Evolutionary conservation across 371 early-diverging fungal genomes (phyloP), one percentile per base, ranked within the genome.

Genomic region (Rhizopus stolonifer): DNA sequence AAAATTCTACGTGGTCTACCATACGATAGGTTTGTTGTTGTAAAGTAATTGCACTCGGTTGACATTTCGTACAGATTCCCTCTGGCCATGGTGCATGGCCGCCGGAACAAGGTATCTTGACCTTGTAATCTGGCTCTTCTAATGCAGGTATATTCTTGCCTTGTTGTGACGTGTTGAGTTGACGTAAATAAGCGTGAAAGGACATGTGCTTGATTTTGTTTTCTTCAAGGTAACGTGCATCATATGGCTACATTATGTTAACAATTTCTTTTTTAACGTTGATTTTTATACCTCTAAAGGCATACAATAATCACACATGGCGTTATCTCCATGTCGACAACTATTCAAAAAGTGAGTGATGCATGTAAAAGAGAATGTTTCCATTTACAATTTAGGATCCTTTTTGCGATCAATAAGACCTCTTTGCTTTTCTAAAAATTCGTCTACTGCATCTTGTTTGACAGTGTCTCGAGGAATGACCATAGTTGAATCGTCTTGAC

Each of bases 1-100:
- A 92, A 72, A 99, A 97, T 74, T 99, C 99, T 31, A 99, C 87
- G 69, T 99, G 98, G 67, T 99, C 99, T 3, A 99, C 96, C 86
- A 95, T 87, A 46, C 99, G 87, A 74, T 94, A 99, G 21, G 81
- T 69, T 89, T 96, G 96, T 24, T 83, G 80, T 59, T 94, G 91
- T 43, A 98, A 69, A 1, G 94, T 90, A 33, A 96, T 84, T 1
- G 98, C 93, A 49, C 91, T 88, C 7, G 98, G 98, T 64, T 98
- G 98, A 61, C 98, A 98, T 63, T 96, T 96, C 14, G 95, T 90
- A 77, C 98, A 98, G 54, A 98, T 96, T 29, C 95, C 91, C 51
- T 81, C 87, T 2, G 97, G 97, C 88, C 92, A 96, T 46, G 93
- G 87, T 7, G 86, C 86, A 69, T 97, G 97, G 0, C 89, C 87